These are phyloP conservation scores for Hemisphaericaspora xylofermentans DNA, from an alignment of 1,139 yeast species.

Conservation along the genomic window DNA sequence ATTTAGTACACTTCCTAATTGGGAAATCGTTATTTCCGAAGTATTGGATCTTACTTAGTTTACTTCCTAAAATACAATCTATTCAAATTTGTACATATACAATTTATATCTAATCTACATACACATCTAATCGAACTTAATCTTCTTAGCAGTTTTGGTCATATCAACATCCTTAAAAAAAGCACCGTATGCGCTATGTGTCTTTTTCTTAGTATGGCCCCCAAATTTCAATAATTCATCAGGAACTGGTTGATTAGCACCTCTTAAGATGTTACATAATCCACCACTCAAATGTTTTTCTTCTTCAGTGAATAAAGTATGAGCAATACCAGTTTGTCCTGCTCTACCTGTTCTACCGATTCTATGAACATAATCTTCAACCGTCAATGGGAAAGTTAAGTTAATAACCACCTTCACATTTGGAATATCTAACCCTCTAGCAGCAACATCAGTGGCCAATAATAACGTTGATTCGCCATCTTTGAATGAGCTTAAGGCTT, in stretches of 20 bases:
- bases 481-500: constrained; percentile 83
- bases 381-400: constrained; percentile 94
- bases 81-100: not conserved
- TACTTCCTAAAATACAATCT: too few species aligned
- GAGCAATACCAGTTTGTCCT: constrained; percentile 92
- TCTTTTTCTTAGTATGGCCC: constrained; percentile 95
- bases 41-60: not conserved
- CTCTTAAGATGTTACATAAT: constrained; percentile 83
- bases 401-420: constrained; percentile 95
- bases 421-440: constrained; percentile 97
- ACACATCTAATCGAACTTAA: constrained; percentile 59
- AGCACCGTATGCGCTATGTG: constrained; percentile 95
- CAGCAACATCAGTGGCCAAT: constrained; percentile 98
- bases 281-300: constrained; percentile 98
- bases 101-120: not conserved
- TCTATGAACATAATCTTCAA: constrained; percentile 96
- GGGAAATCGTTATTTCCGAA: not conserved
- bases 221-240: constrained; percentile 94
- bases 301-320: constrained; percentile 93
- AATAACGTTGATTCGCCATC: constrained; percentile 71
- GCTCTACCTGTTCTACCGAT: constrained; percentile 99
- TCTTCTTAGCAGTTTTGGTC: constrained; percentile 85
- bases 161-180: constrained; percentile 91
- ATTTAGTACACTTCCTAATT: not conserved
- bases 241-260: constrained; percentile 96